These are phyloP conservation scores for Isabelozyma heimii DNA, from an alignment of 805 yeast genomes.

Conservation along the genomic window DNA sequence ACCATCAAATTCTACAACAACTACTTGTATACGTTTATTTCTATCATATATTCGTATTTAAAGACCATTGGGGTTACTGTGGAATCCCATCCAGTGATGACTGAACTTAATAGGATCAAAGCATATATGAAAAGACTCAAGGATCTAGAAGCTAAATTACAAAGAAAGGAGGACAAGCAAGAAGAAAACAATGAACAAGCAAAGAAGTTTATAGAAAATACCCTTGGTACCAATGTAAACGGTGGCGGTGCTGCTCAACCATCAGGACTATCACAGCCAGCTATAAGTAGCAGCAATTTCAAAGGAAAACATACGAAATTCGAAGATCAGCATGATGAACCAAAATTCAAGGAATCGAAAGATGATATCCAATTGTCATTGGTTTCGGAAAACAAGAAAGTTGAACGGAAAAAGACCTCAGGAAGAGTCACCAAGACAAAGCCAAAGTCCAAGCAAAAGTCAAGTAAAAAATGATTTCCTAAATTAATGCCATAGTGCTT, in stretches of 20 bases:
- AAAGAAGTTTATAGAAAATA: conserved; percentile 43
- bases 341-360: background rate
- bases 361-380: background rate
- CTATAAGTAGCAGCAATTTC: conserved; percentile 37
- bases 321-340: conserved; percentile 10
- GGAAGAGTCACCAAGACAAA: background rate
- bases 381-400: background rate
- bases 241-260: conserved; percentile 31
- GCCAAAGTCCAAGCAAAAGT: no score
- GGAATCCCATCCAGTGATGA: conserved; percentile 59
- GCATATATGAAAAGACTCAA: conserved; percentile 62
- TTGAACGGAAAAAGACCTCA: background rate
- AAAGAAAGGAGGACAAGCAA: conserved; percentile 17
- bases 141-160: conserved; percentile 23
- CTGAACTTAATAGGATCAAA: conserved; percentile 64
- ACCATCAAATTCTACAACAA: conserved; percentile 32
- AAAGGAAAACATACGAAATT: conserved; percentile 40
- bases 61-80: conserved; percentile 59
- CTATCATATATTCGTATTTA: conserved; percentile 57
- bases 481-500: no score
- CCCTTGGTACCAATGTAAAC: conserved; percentile 35
- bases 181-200: conserved; percentile 39
- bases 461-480: no score
- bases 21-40: conserved; percentile 52
- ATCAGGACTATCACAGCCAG: conserved; percentile 23